These are phyloP conservation scores for Aspergillus piperis DNA, from an alignment of 2,329 filamentous ascomycete genomes.

Conservation along the genomic window DNA sequence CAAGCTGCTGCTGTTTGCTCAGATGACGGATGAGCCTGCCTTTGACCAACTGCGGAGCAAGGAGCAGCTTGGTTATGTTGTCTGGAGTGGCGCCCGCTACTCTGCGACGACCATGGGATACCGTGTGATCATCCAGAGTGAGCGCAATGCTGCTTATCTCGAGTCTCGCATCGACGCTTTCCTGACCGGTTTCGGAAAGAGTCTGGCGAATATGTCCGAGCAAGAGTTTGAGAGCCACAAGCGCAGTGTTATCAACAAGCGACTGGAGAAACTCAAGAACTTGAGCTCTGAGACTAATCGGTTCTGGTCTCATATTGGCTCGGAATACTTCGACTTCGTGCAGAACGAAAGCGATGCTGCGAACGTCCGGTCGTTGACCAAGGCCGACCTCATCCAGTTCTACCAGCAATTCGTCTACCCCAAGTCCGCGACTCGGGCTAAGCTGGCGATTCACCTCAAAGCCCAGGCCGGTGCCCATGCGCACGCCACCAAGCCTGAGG, in stretches of 20 bases:
- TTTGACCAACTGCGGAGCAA: conserved; percentile 96
- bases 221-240: conserved; percentile 89
- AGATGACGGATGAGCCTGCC: conserved; percentile 88
- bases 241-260: conserved; percentile 80
- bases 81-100: conserved; percentile 76
- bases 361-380: conserved; percentile 71
- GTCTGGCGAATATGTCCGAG: conserved; percentile 73
- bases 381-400: conserved; percentile 77
- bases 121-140: conserved; percentile 89
- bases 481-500: conserved; percentile 30
- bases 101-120: conserved; percentile 80
- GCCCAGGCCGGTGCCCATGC: conserved; percentile 64
- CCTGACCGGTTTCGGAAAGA: conserved; percentile 66
- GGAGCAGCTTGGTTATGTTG: conserved; percentile 95
- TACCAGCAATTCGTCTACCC: conserved; percentile 76
- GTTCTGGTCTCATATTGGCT: conserved; percentile 82
- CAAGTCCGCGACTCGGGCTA: conserved; percentile 71
- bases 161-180: conserved; percentile 88
- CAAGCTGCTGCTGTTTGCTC: conserved; percentile 77
- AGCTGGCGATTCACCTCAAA: conserved; percentile 78
- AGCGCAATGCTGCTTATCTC: conserved; percentile 78
- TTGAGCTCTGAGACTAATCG: conserved; percentile 78
- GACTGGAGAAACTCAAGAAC: conserved; percentile 90
- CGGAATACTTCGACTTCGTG: conserved; percentile 87
- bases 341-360: conserved; percentile 77